Evolutionary conservation across 768 basidiomycete species (phyloP), one percentile per base, ranked within the genome.

Genomic region (Boletellus ananiceps): DNA sequence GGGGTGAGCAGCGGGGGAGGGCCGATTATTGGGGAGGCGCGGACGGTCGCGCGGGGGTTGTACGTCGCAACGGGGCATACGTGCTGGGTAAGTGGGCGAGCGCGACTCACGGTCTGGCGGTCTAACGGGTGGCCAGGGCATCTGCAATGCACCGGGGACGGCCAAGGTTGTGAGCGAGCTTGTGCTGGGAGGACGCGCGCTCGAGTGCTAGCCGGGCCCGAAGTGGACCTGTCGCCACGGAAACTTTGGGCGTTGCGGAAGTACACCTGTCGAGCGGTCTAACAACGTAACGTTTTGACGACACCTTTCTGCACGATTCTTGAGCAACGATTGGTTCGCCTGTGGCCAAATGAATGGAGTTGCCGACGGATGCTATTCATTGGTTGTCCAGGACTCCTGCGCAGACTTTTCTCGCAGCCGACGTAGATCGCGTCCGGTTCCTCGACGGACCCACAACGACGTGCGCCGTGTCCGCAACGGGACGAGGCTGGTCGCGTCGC

Each of bases 61-160:
- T 79, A 79, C 50, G 72, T 93, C 25, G 88, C 83, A 0, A 81
- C 82, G 7, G 92, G 91, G 18, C 88, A 90, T 63, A 85, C 84
- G 0, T 87, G 84, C 58, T 88, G 87, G 85, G 84, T 86, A 57
- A 57, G 80, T 70, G 9, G 27, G 40, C 44, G n/a, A 35, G 21
- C n/a, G 27, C 19, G 33, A 44, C 34, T 29, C 11, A 45, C 7
- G 15, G n/a, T 0, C 16, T 16, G 16, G 15, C 1, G 16, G 16
- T 34, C 46, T 61, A 14, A 61, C 19, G 29, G 8, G 33, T 32
- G 31, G 7, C 36, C 47, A 86, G 86, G 86, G 87, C 0, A 84
- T 88, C 36, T 88, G 81, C 64, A 88, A 88, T 62, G 89, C 83
- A 3, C 90, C 92, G 0, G 92, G 88, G 4, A 93, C 90, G 3